A percentile compares a stretch with the other conserved stretches of the same genome.
Evolutionary conservation across 805 yeast species (phyloP).

Genomic region (Pichia exigua): DNA sequence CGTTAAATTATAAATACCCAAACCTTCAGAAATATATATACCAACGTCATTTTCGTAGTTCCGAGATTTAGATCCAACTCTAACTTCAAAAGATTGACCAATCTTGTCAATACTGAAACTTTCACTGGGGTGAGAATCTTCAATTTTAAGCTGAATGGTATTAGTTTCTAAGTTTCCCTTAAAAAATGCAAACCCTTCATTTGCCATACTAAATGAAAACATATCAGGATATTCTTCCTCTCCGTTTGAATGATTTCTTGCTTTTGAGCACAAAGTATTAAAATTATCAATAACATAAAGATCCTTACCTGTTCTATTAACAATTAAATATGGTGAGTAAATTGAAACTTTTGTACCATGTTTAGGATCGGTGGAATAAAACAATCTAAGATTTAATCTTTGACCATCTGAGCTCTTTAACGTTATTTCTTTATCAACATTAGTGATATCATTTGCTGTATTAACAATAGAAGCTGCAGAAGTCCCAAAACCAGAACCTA

Average conservation of each 20-base stretch:
- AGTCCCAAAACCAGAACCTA: conserved; percentile 50
- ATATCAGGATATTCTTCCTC: conserved; percentile 45
- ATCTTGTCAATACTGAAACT: conserved; percentile 83
- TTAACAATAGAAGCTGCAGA: conserved; percentile 74
- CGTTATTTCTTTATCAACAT: conserved; percentile 35
- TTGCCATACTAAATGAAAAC: conserved; percentile 71
- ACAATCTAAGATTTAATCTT: conserved; percentile 50
- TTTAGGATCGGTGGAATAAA: conserved; percentile 46
- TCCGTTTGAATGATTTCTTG: neutral
- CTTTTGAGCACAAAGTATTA: conserved; percentile 43
- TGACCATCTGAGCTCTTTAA: conserved; percentile 59
- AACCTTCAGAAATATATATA: conserved; percentile 68
- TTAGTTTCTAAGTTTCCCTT: conserved; percentile 39
- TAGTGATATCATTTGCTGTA: conserved; percentile 30
- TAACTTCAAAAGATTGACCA: conserved; percentile 64
- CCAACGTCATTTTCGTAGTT: conserved; percentile 69
- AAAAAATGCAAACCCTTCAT: conserved; percentile 28
- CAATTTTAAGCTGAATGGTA: conserved; percentile 58
- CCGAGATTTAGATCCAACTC: conserved; percentile 39
- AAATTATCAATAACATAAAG: conserved; percentile 48
- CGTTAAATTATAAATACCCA: conserved; percentile 70
- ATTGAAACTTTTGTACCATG: conserved; percentile 60
- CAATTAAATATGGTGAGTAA: conserved; percentile 77
- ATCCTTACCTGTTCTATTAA: conserved; percentile 71
- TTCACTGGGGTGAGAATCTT: conserved; percentile 62